Conservation (phyloP, 2,329 filamentous ascomycete species). For the Colletotrichum ledebouriae region DNA sequence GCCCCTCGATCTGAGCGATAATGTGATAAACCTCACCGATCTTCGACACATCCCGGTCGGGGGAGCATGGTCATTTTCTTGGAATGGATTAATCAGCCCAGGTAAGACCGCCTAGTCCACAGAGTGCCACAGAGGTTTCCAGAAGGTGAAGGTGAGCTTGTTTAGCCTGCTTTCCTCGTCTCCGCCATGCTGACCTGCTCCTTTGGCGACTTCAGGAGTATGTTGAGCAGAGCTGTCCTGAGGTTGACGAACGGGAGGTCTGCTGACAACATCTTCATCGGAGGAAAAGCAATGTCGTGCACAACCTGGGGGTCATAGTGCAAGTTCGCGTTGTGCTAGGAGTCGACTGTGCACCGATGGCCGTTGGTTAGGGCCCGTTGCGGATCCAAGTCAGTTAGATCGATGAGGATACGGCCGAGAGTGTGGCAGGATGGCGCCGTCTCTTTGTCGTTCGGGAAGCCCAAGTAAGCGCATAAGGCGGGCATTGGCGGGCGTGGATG, state of each 20-base stretch:
- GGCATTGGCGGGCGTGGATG: constrained; percentile 16
- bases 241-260: constrained; percentile 1
- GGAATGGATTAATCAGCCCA: background rate
- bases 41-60: background rate
- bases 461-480: constrained; percentile 36
- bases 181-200: background rate
- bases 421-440: constrained; percentile 39
- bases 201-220: constrained; percentile 6
- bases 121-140: background rate
- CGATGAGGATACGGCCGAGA: constrained; percentile 40
- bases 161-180: background rate
- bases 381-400: constrained; percentile 22
- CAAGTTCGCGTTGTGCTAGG: constrained; percentile 12
- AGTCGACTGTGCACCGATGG: constrained; percentile 27
- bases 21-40: constrained; percentile 5
- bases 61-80: constrained; percentile 1
- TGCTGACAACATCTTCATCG: constrained; percentile 27
- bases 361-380: constrained; percentile 40
- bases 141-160: background rate
- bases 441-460: constrained; percentile 38
- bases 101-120: constrained; percentile 5
- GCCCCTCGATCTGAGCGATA: constrained; percentile 3
- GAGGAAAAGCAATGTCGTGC: constrained; percentile 20
- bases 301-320: constrained; percentile 14
- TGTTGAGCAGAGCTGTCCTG: background rate